Evolutionary conservation across 2,329 filamentous ascomycete species (phyloP).

Genomic region (Aureobasidium pullulans): DNA sequence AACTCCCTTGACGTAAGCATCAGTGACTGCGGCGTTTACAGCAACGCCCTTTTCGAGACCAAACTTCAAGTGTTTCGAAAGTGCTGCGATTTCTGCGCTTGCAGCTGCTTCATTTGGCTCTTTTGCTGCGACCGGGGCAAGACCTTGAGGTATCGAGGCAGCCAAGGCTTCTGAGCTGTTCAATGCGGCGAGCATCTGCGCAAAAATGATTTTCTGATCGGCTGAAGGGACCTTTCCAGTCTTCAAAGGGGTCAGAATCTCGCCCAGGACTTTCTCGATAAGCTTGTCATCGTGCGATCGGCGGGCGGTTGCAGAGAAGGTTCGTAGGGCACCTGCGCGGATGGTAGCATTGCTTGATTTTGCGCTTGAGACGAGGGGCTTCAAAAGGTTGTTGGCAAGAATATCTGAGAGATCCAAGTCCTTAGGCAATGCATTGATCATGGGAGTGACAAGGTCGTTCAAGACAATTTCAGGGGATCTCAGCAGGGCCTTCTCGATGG

Average conservation of each 20-base stretch:
- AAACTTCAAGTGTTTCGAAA: conserved; percentile 58
- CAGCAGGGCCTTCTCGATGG: conserved; percentile 81
- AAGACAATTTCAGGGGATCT: conserved; percentile 86
- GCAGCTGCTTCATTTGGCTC: conserved; percentile 85
- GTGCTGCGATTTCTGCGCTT: conserved; percentile 63
- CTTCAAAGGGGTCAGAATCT: conserved; percentile 73
- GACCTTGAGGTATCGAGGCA: conserved; percentile 56
- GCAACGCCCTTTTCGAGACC: conserved; percentile 55
- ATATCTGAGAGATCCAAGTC: conserved; percentile 70
- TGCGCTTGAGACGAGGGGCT: conserved; percentile 79
- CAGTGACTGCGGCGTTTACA: conserved; percentile 59
- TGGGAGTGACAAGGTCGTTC: conserved; percentile 65
- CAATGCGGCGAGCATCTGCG: conserved; percentile 67
- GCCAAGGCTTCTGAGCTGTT: conserved; percentile 55
- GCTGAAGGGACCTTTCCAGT: conserved; percentile 73
- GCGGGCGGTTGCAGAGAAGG: conserved; percentile 63
- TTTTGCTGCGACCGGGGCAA: conserved; percentile 65
- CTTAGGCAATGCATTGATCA: conserved; percentile 62
- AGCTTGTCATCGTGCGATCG: conserved; percentile 52
- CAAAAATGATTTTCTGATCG: conserved; percentile 77
- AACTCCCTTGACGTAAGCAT: conserved; percentile 72
- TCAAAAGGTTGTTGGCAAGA: conserved; percentile 65
- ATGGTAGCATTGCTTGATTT: conserved; percentile 82
- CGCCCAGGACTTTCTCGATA: conserved; percentile 64
- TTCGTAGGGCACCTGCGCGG: conserved; percentile 64